These are phyloP conservation scores for Claviceps purpurea DNA, from an alignment of 2,329 filamentous ascomycete genomes.

Conservation along the genomic window DNA sequence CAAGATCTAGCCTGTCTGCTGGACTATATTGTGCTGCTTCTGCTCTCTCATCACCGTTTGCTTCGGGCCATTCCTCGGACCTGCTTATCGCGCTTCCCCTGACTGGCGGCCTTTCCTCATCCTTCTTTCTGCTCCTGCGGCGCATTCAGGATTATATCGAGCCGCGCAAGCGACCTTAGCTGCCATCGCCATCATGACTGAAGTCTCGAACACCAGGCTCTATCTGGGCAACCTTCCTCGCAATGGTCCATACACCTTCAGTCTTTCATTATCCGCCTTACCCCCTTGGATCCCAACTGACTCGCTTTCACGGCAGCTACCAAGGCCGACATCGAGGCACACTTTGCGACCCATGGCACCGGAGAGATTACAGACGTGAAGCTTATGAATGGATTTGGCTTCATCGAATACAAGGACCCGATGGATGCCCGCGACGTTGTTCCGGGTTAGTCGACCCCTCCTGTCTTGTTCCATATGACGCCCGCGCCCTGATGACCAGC, in stretches of 20 bases:
- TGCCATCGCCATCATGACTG: constrained; percentile 42
- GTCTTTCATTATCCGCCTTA: constrained; percentile 9
- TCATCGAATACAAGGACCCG: constrained; percentile 97
- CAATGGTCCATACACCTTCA: constrained; percentile 50
- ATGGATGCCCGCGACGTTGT: constrained; percentile 98
- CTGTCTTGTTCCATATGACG: not conserved
- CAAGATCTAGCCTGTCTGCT: not conserved
- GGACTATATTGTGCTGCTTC: not conserved
- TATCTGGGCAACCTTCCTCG: constrained; percentile 97
- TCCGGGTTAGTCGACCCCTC: constrained; percentile 54
- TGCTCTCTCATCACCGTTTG: not conserved
- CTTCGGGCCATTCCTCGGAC: not conserved
- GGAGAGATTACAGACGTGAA: constrained; percentile 98
- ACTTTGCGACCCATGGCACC: constrained; percentile 91
- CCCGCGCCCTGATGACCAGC: not conserved
- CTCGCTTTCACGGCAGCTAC: constrained; percentile 53
- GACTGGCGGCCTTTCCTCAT: not conserved
- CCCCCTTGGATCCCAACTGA: constrained; percentile 26
- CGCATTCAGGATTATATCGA: constrained; percentile 3
- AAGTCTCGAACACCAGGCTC: constrained; percentile 88
- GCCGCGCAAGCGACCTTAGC: constrained; percentile 3
- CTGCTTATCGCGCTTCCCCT: not conserved
- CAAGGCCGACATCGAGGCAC: constrained; percentile 90
- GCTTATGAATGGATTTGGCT: constrained; percentile 99
- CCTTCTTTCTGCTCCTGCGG: not conserved